Evolutionary conservation across 2,329 filamentous ascomycete species (phyloP), one percentile per base, ranked within the genome.

Genomic region (Penicillium sp.): DNA sequence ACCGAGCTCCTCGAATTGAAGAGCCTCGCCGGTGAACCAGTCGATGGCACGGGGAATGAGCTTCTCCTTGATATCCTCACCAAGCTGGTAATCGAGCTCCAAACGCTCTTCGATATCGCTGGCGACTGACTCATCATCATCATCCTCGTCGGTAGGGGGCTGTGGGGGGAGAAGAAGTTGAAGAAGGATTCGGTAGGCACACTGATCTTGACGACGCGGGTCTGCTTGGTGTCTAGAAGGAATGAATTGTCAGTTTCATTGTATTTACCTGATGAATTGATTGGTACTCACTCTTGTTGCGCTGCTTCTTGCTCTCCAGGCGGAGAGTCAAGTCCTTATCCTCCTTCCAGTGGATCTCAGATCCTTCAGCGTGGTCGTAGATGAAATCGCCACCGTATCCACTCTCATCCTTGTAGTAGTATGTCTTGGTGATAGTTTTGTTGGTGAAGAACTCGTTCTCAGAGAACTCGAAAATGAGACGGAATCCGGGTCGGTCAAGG

Each of bases 21-120:
- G 84, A 61, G 93, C 93, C 77, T 99, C 93, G 50, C 93, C 93
- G 45, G 93, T 99, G 73, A 99, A 99, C 93, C 93, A 99, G 75
- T 99, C 93, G 64, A 99, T 93, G 50, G 95, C 93, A 62, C 92
- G 90, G 58, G 93, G 93, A 62, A 99, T 99, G 59, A 99, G 82
- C 79, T 99, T 99, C 82, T 99, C 93, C 79, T 99, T 99, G 77
- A 99, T 96, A 69, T 99, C 93, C 78, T 99, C 93, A 60, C 93
- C 93, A 37, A 99, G 84, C 76, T 97, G 92, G 74, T 61, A 99
- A 76, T 99, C 93, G 44, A 99, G 85, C 78, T 99, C 93, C 49
- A 99, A 83, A 57, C 93, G 91, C 75, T 95, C 91, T 78, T 99
- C 93, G 44, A 99, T 95, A 70, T 99, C 93, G 43, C 86, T 87